Base-by-base conservation (phyloP, 441 rosid genomes). In the Rhodomyrtus psidioides region DNA sequence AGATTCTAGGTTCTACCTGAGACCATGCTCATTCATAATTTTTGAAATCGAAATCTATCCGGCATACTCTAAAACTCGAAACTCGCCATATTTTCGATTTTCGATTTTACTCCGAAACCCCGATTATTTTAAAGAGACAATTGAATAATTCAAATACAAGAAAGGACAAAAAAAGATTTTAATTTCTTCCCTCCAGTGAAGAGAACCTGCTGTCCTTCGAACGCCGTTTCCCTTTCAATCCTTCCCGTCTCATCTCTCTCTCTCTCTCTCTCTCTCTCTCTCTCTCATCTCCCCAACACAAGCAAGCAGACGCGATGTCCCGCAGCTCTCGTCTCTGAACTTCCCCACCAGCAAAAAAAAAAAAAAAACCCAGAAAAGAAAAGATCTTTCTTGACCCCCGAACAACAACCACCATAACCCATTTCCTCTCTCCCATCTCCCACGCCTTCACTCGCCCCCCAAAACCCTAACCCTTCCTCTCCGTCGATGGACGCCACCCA, bases 401-500 rank as follows among this genome's bases (percentile, higher is more conserved):
- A 44, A 27, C 79, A 0, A 19, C 84, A 54, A 60, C 70, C 74
- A 53, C 85, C 85, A 87, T 86, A 27, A 65, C 79, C 17, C 85
- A 17, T 2, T n/a, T 30, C 14, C 14, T 10, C 26, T 14, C 53
- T 44, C 27, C 39, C n/a, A 55, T 30, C 30, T 57, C 88, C 53
- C 14, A 4, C 82, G 49, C 44, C 53, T 44, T 9, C 30, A 26
- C 53, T 30, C 53, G 9, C 28, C 82, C 24, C 24, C 82, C 24
- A 53, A 23, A 12, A 17, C 84, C n/a, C 58, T 42, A 56, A 15
- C 84, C 55, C 14, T 44, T 51, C 57, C n/a, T 27, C 75, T 30
- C 58, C 55, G 58, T 28, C 53, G 30, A 89, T 93, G 93, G 93
- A 88, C 54, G 84, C 88, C 87, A 87, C 93, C 30, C 90, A 85